Evolutionary conservation across 108 stramenopile species (phyloP).

Genomic region (Craspedostauros australis): DNA sequence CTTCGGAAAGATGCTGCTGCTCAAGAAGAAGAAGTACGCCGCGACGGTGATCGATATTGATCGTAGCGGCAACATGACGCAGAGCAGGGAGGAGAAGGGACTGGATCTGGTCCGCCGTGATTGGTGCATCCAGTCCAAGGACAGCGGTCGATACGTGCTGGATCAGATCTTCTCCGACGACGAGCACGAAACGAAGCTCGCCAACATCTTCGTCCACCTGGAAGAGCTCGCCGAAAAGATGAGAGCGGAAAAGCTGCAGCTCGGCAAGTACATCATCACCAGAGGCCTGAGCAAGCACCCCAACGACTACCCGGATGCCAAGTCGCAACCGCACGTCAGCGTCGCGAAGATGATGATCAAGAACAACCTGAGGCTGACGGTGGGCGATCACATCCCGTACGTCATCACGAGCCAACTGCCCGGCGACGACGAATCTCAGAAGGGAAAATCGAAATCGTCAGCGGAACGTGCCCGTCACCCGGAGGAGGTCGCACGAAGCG

Average conservation of each 20-base stretch:
- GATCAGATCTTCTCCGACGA: conserved; percentile 91
- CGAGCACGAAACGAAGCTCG: conserved; percentile 81
- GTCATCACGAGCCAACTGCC: conserved; percentile 76
- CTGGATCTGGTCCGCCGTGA: conserved; percentile 98
- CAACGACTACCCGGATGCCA: conserved; percentile 97
- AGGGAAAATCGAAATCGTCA: conserved; percentile 28
- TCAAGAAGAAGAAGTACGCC: conserved; percentile 99
- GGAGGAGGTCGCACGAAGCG: conserved; percentile 84
- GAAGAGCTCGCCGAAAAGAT: conserved; percentile 84
- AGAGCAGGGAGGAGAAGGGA: conserved; percentile 90
- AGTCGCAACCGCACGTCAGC: conserved; percentile 91
- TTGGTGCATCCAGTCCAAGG: conserved; percentile 98
- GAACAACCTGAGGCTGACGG: conserved; percentile 88
- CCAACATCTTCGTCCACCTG: conserved; percentile 86
- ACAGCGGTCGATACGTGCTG: conserved; percentile 87
- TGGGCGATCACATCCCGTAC: conserved; percentile 99
- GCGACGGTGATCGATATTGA: conserved; percentile 81
- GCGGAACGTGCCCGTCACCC: conserved; percentile 91
- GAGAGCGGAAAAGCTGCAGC: conserved; percentile 73
- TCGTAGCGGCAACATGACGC: conserved; percentile 52
- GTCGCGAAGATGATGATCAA: conserved; percentile 96
- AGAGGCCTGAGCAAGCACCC: conserved; percentile 99
- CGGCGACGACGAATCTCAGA: conserved; percentile 14
- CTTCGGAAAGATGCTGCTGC: conserved; percentile 93
- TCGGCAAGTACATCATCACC: conserved; percentile 95